Base-by-base conservation (phyloP, 352 stramenopile species). In the Phytopythium helicoides region DNA sequence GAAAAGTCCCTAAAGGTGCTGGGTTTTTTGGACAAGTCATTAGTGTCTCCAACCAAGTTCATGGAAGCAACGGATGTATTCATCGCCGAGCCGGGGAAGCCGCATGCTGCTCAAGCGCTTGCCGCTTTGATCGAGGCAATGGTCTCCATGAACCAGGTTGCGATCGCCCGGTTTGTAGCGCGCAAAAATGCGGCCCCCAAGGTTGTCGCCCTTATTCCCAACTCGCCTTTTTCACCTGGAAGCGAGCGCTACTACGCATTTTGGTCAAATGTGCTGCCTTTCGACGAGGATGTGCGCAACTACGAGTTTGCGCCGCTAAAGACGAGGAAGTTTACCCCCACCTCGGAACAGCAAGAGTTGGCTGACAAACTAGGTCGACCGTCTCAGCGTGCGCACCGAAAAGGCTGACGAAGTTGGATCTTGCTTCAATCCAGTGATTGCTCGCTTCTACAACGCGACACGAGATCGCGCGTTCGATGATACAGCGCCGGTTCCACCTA, bases 261-360 rank as follows among this genome's bases (percentile, higher is more conserved):
- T 34, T 94, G 75, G 81, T 66, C 69, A 7, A 79, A 91, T 23
- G 77, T 89, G 52, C 52, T 94, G 42, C 81, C 84, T 33, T 92
- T 79, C 42, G 81, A 90, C 56, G 84, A 94, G 68, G 84, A 94
- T 36, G 12, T 92, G 33, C 75, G 84, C 8, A 78, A 56, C 19
- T 94, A 91, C 46, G 81, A 94, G 56, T 94, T 94, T 56, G 66
- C 77, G 36, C 71, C 81, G 15, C 64, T 92, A 7, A 78, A 78
- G 36, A 78, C 52, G 5, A 52, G 61, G n/a, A 82, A 86, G 54
- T 52, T 73, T 26, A 64, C 62, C 8, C 82, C 80, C 2, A 86
- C 56, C 8, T 63, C 68, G 10, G 45, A 77, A n/a, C 81, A 94
- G 51, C 79, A 89, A 23, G 54, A 62, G 1, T 52, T 86, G 0